Evolutionary conservation across 108 stramenopile genomes (phyloP).

Genomic region (Skeletonema marinoi): DNA sequence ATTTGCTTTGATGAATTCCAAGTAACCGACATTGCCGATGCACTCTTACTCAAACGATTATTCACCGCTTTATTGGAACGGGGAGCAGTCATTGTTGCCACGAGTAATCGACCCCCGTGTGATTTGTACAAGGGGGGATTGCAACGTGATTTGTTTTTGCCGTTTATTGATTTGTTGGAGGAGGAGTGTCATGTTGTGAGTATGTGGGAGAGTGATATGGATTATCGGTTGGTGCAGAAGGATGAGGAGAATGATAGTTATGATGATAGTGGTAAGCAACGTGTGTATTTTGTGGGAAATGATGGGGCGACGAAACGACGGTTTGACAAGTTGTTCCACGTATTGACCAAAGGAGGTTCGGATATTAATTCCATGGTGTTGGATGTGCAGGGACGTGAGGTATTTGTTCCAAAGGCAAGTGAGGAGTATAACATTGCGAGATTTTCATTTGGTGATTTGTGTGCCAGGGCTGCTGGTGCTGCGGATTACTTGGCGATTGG

Average conservation of each 20-base stretch:
- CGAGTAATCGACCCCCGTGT: conserved; percentile 90
- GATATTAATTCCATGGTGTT: conserved; percentile 49
- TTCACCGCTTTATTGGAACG: conserved; percentile 74
- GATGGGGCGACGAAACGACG: neutral
- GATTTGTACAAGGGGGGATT: conserved; percentile 95
- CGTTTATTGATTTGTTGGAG: conserved; percentile 91
- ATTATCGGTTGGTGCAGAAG: conserved; percentile 74
- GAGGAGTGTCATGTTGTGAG: conserved; percentile 62
- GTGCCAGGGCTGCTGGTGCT: conserved; percentile 85
- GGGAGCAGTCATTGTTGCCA: conserved; percentile 87
- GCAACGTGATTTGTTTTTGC: conserved; percentile 95
- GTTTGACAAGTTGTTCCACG: conserved; percentile 51
- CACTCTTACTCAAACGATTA: conserved; percentile 70
- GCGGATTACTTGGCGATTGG: conserved; percentile 93
- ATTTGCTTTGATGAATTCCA: conserved; percentile 94
- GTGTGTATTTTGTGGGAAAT: conserved; percentile 44
- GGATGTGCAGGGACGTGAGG: conserved; percentile 67
- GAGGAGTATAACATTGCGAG: conserved; percentile 52
- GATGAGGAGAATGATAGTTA: conserved; percentile 21
- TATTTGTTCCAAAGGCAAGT: conserved; percentile 64
- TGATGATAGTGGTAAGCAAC: conserved; percentile 12
- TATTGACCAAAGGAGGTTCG: conserved; percentile 39
- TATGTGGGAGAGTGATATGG: conserved; percentile 82
- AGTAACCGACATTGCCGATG: conserved; percentile 93
- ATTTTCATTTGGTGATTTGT: conserved; percentile 91